Evolutionary conservation across 1,284 basidiomycete genomes (phyloP).

Genomic region (Porphyrellus sp.): DNA sequence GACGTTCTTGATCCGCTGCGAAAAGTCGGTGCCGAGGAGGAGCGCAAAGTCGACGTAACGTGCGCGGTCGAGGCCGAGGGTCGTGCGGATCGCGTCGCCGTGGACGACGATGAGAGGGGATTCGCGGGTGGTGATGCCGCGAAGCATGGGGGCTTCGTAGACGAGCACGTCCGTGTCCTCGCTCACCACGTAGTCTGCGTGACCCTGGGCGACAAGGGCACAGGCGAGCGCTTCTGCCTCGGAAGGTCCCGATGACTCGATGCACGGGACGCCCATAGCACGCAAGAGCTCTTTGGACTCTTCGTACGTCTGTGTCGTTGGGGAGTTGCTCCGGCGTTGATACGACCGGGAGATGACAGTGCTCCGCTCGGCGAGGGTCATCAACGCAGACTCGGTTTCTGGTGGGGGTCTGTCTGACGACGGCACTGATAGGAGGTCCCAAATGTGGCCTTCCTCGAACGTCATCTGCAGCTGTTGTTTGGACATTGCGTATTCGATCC

Average conservation of each 20-base stretch:
- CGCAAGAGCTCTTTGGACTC: constrained; percentile 62
- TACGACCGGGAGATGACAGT: constrained; percentile 59
- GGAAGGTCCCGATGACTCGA: constrained; percentile 62
- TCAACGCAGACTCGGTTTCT: constrained; percentile 33
- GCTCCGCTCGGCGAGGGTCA: constrained; percentile 49
- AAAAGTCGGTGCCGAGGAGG: constrained; percentile 86
- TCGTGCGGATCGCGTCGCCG: constrained; percentile 58
- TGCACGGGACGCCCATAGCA: constrained; percentile 75
- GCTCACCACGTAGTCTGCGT: constrained; percentile 81
- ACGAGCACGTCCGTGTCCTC: constrained; percentile 85
- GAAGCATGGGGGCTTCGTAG: constrained; percentile 75
- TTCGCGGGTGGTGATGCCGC: constrained; percentile 61
- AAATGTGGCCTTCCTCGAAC: constrained; percentile 60
- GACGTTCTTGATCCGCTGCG: constrained; percentile 73
- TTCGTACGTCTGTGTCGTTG: constrained; percentile 57
- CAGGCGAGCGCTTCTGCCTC: constrained; percentile 85
- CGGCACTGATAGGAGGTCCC: constrained; percentile 44
- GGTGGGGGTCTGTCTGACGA: constrained; percentile 8
- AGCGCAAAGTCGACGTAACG: constrained; percentile 80
- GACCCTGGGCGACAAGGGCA: constrained; percentile 65
- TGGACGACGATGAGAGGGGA: constrained; percentile 62
- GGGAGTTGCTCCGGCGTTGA: constrained; percentile 53
- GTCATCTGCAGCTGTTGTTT: constrained; percentile 62
- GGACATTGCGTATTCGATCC: constrained; percentile 53
- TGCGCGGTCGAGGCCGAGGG: constrained; percentile 52